Conservation (phyloP, 331 rosid species). For the Phaseolus coccineus region DNA sequence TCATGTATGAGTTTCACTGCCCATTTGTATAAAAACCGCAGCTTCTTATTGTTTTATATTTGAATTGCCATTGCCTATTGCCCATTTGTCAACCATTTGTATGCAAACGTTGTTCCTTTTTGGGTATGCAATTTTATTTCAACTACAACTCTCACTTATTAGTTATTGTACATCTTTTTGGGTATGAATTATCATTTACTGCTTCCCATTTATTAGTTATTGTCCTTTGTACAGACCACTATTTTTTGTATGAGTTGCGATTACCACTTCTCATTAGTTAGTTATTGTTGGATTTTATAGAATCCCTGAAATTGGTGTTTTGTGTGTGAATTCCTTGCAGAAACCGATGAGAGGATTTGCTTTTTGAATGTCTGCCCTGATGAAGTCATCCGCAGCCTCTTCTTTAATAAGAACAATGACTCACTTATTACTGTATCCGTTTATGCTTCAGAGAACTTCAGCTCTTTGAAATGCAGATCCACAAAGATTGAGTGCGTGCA, state of each 20-base stretch:
- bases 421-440: constrained; percentile 91
- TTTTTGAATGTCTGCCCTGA: constrained; percentile 86
- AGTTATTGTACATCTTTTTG: background rate
- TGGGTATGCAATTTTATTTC: background rate
- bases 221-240: background rate
- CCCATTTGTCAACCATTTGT: background rate
- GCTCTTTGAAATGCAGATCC: constrained; percentile 91
- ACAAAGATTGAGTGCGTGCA: constrained; percentile 83
- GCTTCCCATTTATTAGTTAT: background rate
- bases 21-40: background rate
- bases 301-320: background rate
- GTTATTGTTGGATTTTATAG: background rate
- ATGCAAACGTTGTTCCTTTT: background rate
- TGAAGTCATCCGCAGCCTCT: constrained; percentile 91
- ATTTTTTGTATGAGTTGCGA: background rate
- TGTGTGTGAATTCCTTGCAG: constrained; percentile 53
- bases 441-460: constrained; percentile 93
- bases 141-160: background rate
- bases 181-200: background rate
- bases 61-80: background rate
- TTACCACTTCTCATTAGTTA: background rate
- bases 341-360: constrained; percentile 85
- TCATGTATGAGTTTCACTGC: background rate
- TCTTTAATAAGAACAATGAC: constrained; percentile 89
- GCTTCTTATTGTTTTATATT: background rate